Percentiles rank a stretch among this genome's conserved stretches.
Evolutionary conservation across 2,329 filamentous ascomycete species (phyloP).

Genomic region (Fusarium citri): DNA sequence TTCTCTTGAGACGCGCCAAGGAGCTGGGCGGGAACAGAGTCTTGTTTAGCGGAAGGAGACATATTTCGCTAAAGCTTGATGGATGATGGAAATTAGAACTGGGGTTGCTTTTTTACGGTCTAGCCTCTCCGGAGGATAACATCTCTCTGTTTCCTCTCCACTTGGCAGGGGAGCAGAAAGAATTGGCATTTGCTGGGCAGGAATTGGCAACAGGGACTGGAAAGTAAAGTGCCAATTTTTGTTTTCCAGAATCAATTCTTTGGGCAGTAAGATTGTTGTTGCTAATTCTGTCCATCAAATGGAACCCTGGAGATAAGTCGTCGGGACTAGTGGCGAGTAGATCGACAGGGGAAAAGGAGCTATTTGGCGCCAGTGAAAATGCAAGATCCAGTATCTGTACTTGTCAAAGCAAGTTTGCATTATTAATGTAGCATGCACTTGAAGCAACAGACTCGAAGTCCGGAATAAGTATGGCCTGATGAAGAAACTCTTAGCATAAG

Average conservation of each 20-base stretch:
- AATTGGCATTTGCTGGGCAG: not conserved
- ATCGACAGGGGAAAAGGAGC: slow-evolving; percentile 25
- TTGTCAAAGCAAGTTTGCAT: not conserved
- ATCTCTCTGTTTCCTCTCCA: not conserved
- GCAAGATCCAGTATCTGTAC: slow-evolving; percentile 7
- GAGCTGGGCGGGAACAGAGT: slow-evolving; percentile 30
- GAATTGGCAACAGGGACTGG: not conserved
- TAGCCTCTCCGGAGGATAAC: not conserved
- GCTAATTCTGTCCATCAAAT: slow-evolving; percentile 33
- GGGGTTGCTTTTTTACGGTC: slow-evolving; percentile 3
- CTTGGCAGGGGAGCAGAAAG: no score
- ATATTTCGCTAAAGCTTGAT: slow-evolving; percentile 11
- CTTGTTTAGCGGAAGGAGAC: slow-evolving; percentile 23
- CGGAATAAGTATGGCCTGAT: not conserved
- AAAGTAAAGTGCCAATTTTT: not conserved
- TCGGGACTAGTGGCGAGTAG: slow-evolving; percentile 10
- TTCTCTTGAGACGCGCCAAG: slow-evolving; percentile 30
- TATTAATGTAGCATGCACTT: not conserved
- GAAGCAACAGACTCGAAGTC: not conserved
- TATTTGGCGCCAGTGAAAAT: slow-evolving; percentile 2
- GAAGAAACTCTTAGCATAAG: not conserved
- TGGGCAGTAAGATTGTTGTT: slow-evolving; percentile 18
- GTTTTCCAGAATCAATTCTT: not conserved
- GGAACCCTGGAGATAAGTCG: slow-evolving; percentile 7
- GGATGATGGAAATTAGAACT: slow-evolving; percentile 15